Evolutionary conservation across 371 early-diverging fungal species (phyloP), one percentile per base, ranked within the genome.

Genomic region (Massospora cicadina): DNA sequence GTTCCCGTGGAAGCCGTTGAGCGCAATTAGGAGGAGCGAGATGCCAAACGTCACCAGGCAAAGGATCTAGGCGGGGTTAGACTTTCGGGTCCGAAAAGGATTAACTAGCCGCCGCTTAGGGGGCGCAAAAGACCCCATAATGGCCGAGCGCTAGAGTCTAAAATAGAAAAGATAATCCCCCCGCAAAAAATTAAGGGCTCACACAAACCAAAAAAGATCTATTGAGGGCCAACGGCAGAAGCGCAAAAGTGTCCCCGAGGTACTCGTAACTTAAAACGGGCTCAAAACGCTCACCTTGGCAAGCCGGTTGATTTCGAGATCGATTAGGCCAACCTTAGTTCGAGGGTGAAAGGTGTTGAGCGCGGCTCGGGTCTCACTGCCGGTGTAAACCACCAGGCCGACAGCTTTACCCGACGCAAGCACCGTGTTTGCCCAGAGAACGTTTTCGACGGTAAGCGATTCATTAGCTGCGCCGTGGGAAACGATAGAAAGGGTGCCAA

Each of bases 391-490:
- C 0, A 99, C 96, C 68, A 91, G 79, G 2, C 95, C 96, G 57
- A 96, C 73, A 0, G 86, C 93, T 26, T 87, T 80, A 2, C 95
- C 95, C 21, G 98, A 93, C 0, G 99, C 98, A 55, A 98, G 74
- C 17, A 98, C 94, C 1, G 98, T 98, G 72, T 98, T 98, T 66
- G 89, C 89, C 99, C 99, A 99, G 54, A 98, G 70, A 29, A 93
- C 94, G 72, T 99, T 99, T 59, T 98, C 98, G 2, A 87, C 83
- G 33, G 79, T 82, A 24, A 98, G 71, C 1, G 94, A 77, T 33
- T 89, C 90, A 24, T 77, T 59, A 23, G 17, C 2, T 27, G 12
- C 30, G 31, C 60, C 60, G 31, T 59, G 13, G 3, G 25, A n/a
- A 2, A 17, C 30, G 3, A 72, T 68, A 60, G 63, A 71, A 27